Evolutionary conservation across 345 rosid species (phyloP).

Genomic region (Anastatica hierochuntica): DNA sequence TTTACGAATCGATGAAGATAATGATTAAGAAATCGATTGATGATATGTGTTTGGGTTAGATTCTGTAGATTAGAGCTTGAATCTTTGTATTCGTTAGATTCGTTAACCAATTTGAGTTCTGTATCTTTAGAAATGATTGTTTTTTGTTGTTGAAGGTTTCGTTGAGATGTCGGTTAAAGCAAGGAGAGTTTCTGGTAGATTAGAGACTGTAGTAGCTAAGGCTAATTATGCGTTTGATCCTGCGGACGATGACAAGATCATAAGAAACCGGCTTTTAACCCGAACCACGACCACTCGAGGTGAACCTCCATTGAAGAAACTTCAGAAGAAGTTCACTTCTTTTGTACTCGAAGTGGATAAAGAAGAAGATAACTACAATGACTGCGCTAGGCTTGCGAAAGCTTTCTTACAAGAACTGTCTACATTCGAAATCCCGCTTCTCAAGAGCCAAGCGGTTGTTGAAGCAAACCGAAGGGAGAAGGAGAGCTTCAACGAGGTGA

Average conservation of each 20-base stretch:
- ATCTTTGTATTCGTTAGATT: too few relatives aligned
- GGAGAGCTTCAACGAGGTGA: constrained; percentile 72
- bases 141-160: background rate
- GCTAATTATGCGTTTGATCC: constrained; percentile 84
- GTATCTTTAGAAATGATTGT: too few relatives aligned
- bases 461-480: constrained; percentile 74
- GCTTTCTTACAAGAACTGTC: constrained; percentile 80
- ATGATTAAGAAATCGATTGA: background rate
- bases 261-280: constrained; percentile 76
- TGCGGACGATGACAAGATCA: constrained; percentile 69
- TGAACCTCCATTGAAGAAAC: constrained; percentile 90
- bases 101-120: too few relatives aligned
- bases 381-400: constrained; percentile 60
- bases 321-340: constrained; percentile 89
- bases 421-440: constrained; percentile 88
- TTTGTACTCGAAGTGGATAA: constrained; percentile 65
- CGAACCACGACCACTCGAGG: constrained; percentile 97
- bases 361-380: constrained; percentile 51
- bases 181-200: constrained; percentile 62
- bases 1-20: background rate
- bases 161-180: constrained; percentile 61
- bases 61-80: too few relatives aligned
- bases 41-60: background rate
- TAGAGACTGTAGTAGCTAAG: constrained; percentile 42
- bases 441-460: constrained; percentile 78